Conservation (phyloP, 495 filamentous ascomycete species). For the Aspergillus sclerotiicarbonarius region DNA sequence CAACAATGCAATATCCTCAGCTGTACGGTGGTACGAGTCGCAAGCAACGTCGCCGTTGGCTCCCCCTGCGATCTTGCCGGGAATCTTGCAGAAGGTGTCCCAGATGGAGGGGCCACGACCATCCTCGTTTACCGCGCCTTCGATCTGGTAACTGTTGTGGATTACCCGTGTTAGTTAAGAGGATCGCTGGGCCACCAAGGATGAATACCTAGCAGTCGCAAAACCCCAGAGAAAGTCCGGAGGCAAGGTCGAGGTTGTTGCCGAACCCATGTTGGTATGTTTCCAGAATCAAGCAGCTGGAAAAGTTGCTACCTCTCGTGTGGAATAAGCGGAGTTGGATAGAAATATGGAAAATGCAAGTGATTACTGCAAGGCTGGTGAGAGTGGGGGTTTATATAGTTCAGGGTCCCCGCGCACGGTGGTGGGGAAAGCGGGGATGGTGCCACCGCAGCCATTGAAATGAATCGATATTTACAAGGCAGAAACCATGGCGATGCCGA, state of each 20-base stretch:
- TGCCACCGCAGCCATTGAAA: background rate
- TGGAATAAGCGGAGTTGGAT: background rate
- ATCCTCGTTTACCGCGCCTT: slow-evolving; percentile 65
- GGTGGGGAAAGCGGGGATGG: slow-evolving; percentile 11
- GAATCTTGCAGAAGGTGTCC: slow-evolving; percentile 72
- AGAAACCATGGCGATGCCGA: slow-evolving; percentile 29
- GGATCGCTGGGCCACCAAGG: too few relatives aligned
- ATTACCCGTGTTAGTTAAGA: background rate
- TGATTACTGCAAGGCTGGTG: background rate
- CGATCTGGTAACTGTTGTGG: slow-evolving; percentile 66
- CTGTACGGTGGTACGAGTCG: slow-evolving; percentile 72
- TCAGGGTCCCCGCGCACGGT: background rate
- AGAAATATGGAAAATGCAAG: background rate
- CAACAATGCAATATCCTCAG: slow-evolving; percentile 70
- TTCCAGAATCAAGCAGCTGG: background rate
- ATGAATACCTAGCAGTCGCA: slow-evolving; percentile 68
- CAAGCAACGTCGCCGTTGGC: slow-evolving; percentile 68
- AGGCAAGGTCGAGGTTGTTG: slow-evolving; percentile 48
- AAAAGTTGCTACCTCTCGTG: background rate
- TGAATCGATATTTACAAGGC: background rate
- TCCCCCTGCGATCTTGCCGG: slow-evolving; percentile 72
- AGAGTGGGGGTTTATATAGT: background rate
- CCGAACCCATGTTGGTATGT: slow-evolving; percentile 30
- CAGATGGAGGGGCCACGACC: slow-evolving; percentile 73
- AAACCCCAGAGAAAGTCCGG: slow-evolving; percentile 81